phyloP scores from a whole-genome alignment of 129 eudicot species.

The Saposhnikovia divaricata region DNA sequence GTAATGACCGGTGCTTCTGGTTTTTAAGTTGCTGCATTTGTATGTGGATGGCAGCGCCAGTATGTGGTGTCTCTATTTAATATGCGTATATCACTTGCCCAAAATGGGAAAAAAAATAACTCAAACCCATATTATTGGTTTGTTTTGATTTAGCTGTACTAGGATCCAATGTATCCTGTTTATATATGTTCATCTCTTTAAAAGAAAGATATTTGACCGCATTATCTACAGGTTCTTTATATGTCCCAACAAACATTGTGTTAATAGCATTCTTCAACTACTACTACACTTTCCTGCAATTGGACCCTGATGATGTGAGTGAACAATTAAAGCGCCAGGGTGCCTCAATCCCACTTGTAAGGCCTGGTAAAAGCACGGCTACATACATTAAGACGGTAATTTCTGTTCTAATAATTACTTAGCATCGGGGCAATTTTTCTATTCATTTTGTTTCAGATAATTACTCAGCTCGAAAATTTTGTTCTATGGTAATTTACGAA shows the following conservation, averaged over 20 bases:
- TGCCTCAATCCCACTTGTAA: constrained; percentile 95
- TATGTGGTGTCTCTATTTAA: neutral
- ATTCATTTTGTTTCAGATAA: neutral
- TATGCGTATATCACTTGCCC: neutral
- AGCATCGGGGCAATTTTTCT: neutral
- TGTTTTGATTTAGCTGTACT: no score
- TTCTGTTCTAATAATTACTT: neutral
- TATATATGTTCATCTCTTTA: neutral
- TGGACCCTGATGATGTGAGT: constrained; percentile 98
- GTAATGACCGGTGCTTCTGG: neutral
- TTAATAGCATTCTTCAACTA: constrained; percentile 94
- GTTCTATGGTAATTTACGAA: neutral
- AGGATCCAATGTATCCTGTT: no score
- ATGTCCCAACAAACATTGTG: constrained; percentile 81
- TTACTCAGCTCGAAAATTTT: neutral
- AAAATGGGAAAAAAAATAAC: neutral
- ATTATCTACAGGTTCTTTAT: constrained; percentile 57
- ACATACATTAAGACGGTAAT: constrained; percentile 79
- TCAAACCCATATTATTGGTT: neutral
- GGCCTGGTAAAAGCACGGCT: constrained; percentile 97
- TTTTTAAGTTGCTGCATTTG: neutral
- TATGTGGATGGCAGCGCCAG: neutral
- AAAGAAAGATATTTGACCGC: constrained; percentile 9
- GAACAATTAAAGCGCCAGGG: constrained; percentile 99
- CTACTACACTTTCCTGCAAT: constrained; percentile 93